These are phyloP conservation scores for Litchi chinensis DNA, from an alignment of 345 rosid genomes.

Conservation along the genomic window DNA sequence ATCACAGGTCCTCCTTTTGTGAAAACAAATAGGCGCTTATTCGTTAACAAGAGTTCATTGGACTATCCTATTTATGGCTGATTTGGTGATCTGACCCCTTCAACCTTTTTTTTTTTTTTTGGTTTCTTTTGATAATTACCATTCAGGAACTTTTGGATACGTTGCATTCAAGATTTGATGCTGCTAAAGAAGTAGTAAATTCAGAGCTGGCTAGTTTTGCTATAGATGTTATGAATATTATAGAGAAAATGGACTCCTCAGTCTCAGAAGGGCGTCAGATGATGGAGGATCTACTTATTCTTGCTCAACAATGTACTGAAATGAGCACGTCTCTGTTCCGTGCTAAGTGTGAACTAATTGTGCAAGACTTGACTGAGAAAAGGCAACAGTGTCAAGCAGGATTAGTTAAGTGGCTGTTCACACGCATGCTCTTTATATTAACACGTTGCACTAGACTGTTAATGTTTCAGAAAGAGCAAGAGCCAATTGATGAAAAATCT, in stretches of 20 bases:
- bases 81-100: neutral
- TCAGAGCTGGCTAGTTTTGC: conserved; percentile 59
- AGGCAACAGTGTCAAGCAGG: conserved; percentile 70
- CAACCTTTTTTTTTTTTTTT: neutral
- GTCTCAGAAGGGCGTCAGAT: conserved; percentile 53
- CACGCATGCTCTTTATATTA: conserved; percentile 76
- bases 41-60: neutral
- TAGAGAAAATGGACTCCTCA: conserved; percentile 55
- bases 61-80: conserved; percentile 5
- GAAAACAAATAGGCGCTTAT: neutral
- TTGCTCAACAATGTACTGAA: conserved; percentile 59
- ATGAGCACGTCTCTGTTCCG: conserved; percentile 68
- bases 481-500: conserved; percentile 67
- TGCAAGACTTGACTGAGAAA: conserved; percentile 68
- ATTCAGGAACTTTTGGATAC: conserved; percentile 70
- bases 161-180: conserved; percentile 68
- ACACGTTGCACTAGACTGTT: conserved; percentile 79
- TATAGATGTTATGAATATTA: conserved; percentile 53
- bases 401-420: conserved; percentile 66
- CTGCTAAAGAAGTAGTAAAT: conserved; percentile 68
- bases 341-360: conserved; percentile 62
- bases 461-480: conserved; percentile 70
- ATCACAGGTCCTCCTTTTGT: neutral
- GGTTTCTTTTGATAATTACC: conserved; percentile 19
- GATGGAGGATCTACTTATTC: conserved; percentile 56